Evolutionary conservation across 768 basidiomycete genomes (phyloP).

Genomic region (Suillus brevipes): DNA sequence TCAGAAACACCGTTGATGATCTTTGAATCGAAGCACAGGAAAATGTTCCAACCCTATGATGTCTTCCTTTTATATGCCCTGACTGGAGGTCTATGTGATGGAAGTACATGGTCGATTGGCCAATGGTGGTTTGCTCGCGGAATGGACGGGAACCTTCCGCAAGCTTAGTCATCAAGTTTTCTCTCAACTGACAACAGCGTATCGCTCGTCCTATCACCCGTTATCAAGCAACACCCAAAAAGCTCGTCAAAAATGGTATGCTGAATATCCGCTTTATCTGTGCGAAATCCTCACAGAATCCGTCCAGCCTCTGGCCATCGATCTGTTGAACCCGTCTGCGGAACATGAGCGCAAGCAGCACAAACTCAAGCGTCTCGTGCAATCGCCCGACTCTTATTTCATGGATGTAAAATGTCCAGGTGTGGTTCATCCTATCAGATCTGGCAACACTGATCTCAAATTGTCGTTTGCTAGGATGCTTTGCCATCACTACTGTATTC

Average conservation of each 20-base stretch:
- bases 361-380: slow-evolving; percentile 99
- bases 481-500: slow-evolving; percentile 96
- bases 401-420: slow-evolving; percentile 99
- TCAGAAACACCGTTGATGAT: neutral
- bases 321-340: slow-evolving; percentile 93
- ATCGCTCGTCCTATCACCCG: neutral
- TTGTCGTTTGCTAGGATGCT: slow-evolving; percentile 62
- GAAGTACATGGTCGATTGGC: neutral
- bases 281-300: neutral
- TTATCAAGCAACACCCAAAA: neutral
- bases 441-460: slow-evolving; percentile 2
- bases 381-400: slow-evolving; percentile 98
- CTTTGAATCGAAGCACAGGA: neutral
- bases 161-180: neutral
- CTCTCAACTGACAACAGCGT: neutral
- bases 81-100: neutral
- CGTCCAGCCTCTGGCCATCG: slow-evolving; percentile 87
- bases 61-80: neutral
- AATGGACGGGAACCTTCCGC: neutral
- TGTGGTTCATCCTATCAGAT: slow-evolving; percentile 36
- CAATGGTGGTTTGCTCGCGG: neutral
- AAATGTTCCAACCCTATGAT: too few relatives aligned
- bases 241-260: slow-evolving; percentile 1
- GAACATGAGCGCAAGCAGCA: slow-evolving; percentile 87
- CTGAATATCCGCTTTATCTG: neutral